Evolutionary conservation across 345 rosid species (phyloP), one percentile per base, ranked within the genome.

Genomic region (Brassica rapa): DNA sequence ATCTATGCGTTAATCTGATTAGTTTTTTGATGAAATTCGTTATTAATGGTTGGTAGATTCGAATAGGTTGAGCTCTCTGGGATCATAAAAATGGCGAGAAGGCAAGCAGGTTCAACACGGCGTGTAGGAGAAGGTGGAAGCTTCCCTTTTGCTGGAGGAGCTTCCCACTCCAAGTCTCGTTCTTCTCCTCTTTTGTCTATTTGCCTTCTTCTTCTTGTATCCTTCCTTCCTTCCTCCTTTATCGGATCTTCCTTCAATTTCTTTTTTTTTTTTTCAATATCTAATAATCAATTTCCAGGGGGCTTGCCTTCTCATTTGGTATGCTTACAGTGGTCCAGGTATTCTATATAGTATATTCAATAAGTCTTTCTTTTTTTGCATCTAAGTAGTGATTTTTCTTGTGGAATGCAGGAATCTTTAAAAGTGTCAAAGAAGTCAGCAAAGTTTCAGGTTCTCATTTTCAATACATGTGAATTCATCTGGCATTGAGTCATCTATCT

Each of bases 111-210:
- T 71, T 87, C 93, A 56, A 82, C 89, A 14, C 86, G 97, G 55
- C 90, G 97, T 35, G 83, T 88, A 23, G 93, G 83, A 2, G 97
- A 89, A 78, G 81, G 82, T 15, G 97, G 93, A 46, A 89, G 85
- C 86, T 90, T 92, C 75, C 89, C 97, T 0, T 92, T 94, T 71
- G 66, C 86, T 0, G 88, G 89, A 39, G 88, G 89, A 39, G 88
- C 93, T 3, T 83, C 89, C n/a, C 92, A 92, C 67, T 89, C 95
- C 8, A 94, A 92, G 79, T 87, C 97, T 6, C 90, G 89, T 41
- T 89, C 98, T 60, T 88, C 91, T 30, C 93, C 95, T 33, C 57
- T 90, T 6, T 37, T 94, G 37, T 86, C 97, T 61, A 56, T 92
- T 7, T 92, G 78, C 68, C 91, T 94, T 76, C 79, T 92, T 73